phyloP scores from a whole-genome alignment of 2,329 filamentous ascomycete genomes.

The Plenodomus biglobosus region DNA sequence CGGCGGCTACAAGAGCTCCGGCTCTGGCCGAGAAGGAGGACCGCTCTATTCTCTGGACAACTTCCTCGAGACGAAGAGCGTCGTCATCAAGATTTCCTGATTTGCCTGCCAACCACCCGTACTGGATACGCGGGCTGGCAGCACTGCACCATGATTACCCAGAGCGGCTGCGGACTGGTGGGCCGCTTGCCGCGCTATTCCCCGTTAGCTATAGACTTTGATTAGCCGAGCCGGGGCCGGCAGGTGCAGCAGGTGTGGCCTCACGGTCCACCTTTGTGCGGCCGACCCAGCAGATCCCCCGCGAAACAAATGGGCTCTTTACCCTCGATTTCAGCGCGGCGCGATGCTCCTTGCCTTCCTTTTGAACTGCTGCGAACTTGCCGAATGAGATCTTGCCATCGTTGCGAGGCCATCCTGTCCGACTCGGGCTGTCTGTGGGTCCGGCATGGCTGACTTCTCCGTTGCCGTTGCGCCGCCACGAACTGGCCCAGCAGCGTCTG shows the following conservation, averaged over 20 bases:
- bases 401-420: slow-evolving; percentile 6
- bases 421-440: slow-evolving; percentile 12
- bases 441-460: slow-evolving; percentile 32
- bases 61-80: slow-evolving; percentile 40
- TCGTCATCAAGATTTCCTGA: slow-evolving; percentile 37
- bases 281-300: slow-evolving; percentile 13
- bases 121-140: too few relatives aligned
- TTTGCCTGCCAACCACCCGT: too few relatives aligned
- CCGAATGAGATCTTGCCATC: slow-evolving; percentile 23
- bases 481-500: slow-evolving; percentile 16
- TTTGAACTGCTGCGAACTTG: slow-evolving; percentile 12
- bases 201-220: slow-evolving; percentile 3
- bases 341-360: slow-evolving; percentile 13
- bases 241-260: not conserved
- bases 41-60: slow-evolving; percentile 34
- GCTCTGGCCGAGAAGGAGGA: slow-evolving; percentile 41
- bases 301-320: slow-evolving; percentile 12
- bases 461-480: slow-evolving; percentile 20
- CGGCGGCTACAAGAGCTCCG: slow-evolving; percentile 46
- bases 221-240: too few relatives aligned
- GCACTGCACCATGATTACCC: too few relatives aligned
- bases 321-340: slow-evolving; percentile 11
- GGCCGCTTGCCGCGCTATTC: too few relatives aligned
- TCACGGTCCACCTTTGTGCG: slow-evolving; percentile 1
- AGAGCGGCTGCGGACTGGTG: too few relatives aligned